phyloP scores from a whole-genome alignment of 768 basidiomycete genomes.

The Collybia mongolica region DNA sequence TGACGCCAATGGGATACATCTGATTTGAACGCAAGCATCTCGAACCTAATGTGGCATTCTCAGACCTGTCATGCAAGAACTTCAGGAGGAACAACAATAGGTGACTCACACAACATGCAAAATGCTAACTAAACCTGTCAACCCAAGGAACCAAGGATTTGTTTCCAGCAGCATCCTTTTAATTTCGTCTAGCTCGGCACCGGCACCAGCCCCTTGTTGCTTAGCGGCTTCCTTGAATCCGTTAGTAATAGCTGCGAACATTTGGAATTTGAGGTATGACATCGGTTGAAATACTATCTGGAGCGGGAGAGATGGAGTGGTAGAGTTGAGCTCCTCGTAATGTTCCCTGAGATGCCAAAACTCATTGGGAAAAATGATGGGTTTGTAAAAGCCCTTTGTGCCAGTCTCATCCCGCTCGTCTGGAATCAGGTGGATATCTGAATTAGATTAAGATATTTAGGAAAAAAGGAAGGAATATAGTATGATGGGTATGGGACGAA shows the following conservation, averaged over 20 bases:
- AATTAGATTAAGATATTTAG: constrained; percentile 6
- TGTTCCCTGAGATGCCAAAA: constrained; percentile 91
- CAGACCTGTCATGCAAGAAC: no score
- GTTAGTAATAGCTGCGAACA: constrained; percentile 81
- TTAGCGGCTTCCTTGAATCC: constrained; percentile 88
- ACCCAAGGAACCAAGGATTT: constrained; percentile 82
- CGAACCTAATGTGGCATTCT: constrained; percentile 55
- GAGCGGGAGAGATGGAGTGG: constrained; percentile 75
- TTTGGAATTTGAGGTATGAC: constrained; percentile 83
- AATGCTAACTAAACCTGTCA: constrained; percentile 83
- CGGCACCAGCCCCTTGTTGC: constrained; percentile 59
- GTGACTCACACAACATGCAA: constrained; percentile 79
- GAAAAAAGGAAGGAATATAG: constrained; percentile 5
- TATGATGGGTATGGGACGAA: constrained; percentile 32
- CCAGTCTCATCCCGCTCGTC: constrained; percentile 63
- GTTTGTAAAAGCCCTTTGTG: constrained; percentile 73
- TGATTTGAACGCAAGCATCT: constrained; percentile 93
- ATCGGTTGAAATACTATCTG: constrained; percentile 84
- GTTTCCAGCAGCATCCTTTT: constrained; percentile 93
- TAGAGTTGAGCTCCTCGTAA: constrained; percentile 82
- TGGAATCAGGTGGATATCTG: constrained; percentile 66
- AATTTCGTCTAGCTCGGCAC: constrained; percentile 87
- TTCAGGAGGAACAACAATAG: no score
- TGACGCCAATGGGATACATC: constrained; percentile 96
- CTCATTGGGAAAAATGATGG: constrained; percentile 90